Percentiles rank a stretch among this genome's conserved stretches.
phyloP scores from a whole-genome alignment of 108 stramenopile genomes.

The Discostella pseudostelligera region DNA sequence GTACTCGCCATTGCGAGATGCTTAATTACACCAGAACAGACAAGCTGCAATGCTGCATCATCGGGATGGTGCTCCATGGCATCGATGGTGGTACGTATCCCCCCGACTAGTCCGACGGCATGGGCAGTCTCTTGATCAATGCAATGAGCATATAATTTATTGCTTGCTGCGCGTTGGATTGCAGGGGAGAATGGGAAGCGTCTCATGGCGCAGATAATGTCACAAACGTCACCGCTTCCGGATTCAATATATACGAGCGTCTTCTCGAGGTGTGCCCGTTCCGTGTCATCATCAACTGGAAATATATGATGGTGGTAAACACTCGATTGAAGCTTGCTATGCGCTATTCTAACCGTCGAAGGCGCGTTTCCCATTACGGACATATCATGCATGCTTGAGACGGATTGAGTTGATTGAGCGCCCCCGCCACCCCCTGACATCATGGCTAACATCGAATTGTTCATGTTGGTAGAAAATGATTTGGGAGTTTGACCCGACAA shows the following conservation, averaged over 20 bases:
- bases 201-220: conserved; percentile 39
- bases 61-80: conserved; percentile 44
- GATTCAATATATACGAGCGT: conserved; percentile 37
- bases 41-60: conserved; percentile 26
- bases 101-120: conserved; percentile 42
- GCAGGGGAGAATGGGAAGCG: conserved; percentile 40
- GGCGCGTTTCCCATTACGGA: conserved; percentile 12
- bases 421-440: neutral
- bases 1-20: conserved; percentile 35
- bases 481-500: neutral
- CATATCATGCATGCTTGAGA: neutral
- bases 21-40: conserved; percentile 36
- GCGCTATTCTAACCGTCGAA: conserved; percentile 16
- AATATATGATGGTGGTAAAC: conserved; percentile 42
- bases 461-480: conserved; percentile 2
- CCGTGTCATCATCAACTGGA: conserved; percentile 26
- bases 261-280: conserved; percentile 32
- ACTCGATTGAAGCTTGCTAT: conserved; percentile 38
- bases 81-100: conserved; percentile 43
- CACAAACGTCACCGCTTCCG: conserved; percentile 40
- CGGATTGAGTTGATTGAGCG: conserved; percentile 1
- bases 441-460: neutral
- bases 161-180: conserved; percentile 32
- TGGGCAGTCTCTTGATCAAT: conserved; percentile 40
- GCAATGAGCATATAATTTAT: conserved; percentile 42